Conservation (phyloP, 805 yeast genomes). For the Grigorovia transvaalensis region DNA sequence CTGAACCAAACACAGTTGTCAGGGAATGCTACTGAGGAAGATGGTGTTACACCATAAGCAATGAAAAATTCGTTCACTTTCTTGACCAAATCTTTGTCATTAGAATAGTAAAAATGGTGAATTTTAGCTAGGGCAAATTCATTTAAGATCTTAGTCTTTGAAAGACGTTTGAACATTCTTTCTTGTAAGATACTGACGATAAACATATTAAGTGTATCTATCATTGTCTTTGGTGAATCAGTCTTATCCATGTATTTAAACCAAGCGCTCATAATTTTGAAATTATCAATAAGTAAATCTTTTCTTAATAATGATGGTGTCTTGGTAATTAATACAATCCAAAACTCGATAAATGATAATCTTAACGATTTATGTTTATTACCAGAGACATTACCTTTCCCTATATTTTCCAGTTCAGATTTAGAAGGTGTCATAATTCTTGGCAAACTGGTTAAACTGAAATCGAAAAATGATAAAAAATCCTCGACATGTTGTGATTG, state of each 20-base stretch:
- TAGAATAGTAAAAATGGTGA: constrained; percentile 40
- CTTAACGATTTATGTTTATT: constrained; percentile 39
- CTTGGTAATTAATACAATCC: constrained; percentile 41
- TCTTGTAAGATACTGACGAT: constrained; percentile 48
- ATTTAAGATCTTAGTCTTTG: constrained; percentile 67
- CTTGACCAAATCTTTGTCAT: constrained; percentile 29
- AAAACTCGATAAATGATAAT: constrained; percentile 47
- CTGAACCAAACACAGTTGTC: constrained; percentile 44
- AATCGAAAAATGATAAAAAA: constrained; percentile 57
- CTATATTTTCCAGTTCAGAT: constrained; percentile 33
- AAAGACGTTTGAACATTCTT: constrained; percentile 46
- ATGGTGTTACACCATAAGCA: constrained; percentile 39
- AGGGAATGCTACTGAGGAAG: constrained; percentile 36
- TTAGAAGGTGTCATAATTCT: constrained; percentile 48
- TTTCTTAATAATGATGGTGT: constrained; percentile 50
- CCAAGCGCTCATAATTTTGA: constrained; percentile 53
- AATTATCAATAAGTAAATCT: constrained; percentile 47
- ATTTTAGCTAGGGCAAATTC: constrained; percentile 61
- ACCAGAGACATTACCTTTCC: constrained; percentile 25
- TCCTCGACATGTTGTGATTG: constrained; percentile 44
- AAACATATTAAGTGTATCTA: constrained; percentile 37
- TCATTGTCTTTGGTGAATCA: constrained; percentile 40
- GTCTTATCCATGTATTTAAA: constrained; percentile 49
- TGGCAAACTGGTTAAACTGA: constrained; percentile 49
- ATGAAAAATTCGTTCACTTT: constrained; percentile 38